Base-by-base conservation (phyloP, 768 basidiomycete species). In the Trametes sanguinea region DNA sequence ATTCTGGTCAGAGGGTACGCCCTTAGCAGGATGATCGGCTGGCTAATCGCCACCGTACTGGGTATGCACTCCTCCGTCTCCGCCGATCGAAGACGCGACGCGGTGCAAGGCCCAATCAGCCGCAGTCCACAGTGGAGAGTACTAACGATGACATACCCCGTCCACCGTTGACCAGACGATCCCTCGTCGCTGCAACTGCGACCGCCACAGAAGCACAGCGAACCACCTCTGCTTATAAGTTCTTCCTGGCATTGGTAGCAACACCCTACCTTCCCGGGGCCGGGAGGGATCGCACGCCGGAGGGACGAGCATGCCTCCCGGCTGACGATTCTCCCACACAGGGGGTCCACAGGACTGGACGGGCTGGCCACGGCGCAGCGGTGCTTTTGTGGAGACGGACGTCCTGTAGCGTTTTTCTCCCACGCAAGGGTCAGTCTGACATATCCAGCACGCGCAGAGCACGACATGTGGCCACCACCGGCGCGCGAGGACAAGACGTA, bases 391-490 rank as follows among this genome's bases (percentile, higher is more conserved):
- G 57, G 42, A 45, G 40, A 43, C 50, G 32, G 45, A 16, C 16
- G 22, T 6, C 30, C 22, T 30, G 48, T 46, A 13, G 11, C 6
- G 35, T 37, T 37, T 44, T 47, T 37, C 35, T 47, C 55, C 33
- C 46, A 50, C 45, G 45, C 44, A 42, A 17, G 27, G 35, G 22
- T 14, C 11, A 10, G 2, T 10, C n/a, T 37, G 53, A 54, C 53
- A 54, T 54, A 43, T 32, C 27, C 29, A 14, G 22, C 17, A 7
- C 35, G 55, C 55, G 32, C 45, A 30, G 55, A 47, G 17, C 55
- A 37, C 32, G 35, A 40, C 55, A 56, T 56, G 55, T 56, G 55
- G 55, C 33, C 55, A 5, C 44, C 45, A 35, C 32, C 9, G 30
- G 44, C 43, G 44, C 30, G 43, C 45, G 45, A 10, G 22, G 17